Conservation (phyloP, 331 rosid genomes). For the Malus hybrid region DNA sequence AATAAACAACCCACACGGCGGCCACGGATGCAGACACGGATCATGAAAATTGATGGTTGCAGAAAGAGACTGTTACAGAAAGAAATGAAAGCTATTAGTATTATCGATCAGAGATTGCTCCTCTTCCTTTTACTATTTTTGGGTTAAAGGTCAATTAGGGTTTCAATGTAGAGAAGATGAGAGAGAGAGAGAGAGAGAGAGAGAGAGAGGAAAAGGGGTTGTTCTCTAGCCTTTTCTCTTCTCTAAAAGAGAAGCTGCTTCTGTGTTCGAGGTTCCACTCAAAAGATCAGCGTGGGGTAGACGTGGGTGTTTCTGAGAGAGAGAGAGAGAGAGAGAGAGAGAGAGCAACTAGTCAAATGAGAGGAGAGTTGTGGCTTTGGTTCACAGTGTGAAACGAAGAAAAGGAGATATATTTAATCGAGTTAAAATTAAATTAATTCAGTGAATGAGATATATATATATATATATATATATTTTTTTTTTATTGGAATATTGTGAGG, state of each 20-base stretch:
- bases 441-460: too few relatives aligned
- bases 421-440: not conserved
- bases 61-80: slow-evolving; percentile 1
- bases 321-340: slow-evolving; percentile 9
- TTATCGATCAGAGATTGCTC: not conserved
- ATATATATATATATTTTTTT: too few relatives aligned
- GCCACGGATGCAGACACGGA: slow-evolving; percentile 21
- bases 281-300: slow-evolving; percentile 57
- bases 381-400: slow-evolving; percentile 26
- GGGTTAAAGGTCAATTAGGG: slow-evolving; percentile 41
- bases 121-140: slow-evolving; percentile 12
- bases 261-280: slow-evolving; percentile 25
- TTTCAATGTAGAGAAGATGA: slow-evolving; percentile 13
- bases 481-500: slow-evolving; percentile 25
- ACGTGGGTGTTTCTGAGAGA: not conserved
- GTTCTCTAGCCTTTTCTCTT: slow-evolving; percentile 26
- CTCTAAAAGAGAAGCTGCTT: slow-evolving; percentile 34
- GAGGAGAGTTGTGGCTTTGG: slow-evolving; percentile 37
- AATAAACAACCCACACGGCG: not conserved
- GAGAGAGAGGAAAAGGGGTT: slow-evolving; percentile 7
- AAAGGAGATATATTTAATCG: slow-evolving; percentile 11
- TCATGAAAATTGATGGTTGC: slow-evolving; percentile 25
- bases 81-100: slow-evolving; percentile 2
- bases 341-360: slow-evolving; percentile 40
- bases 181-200: slow-evolving; percentile 1